These are phyloP conservation scores for Neurospora sublineolata DNA, from an alignment of 495 filamentous ascomycete species.

Conservation along the genomic window DNA sequence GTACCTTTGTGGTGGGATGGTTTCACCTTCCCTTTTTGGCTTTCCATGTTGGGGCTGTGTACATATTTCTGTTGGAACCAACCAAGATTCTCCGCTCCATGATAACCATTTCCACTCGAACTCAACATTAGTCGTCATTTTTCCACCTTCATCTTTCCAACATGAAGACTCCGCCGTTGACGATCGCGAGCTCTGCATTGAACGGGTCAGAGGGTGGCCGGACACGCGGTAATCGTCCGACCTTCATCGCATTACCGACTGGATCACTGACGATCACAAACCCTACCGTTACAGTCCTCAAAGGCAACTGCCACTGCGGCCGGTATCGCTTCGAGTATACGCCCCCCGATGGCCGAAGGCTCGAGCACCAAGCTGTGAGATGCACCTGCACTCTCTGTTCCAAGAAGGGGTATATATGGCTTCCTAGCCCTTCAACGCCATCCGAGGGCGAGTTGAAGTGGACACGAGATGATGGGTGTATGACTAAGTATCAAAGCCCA, in stretches of 20 bases:
- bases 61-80: not conserved
- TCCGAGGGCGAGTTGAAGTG: not conserved
- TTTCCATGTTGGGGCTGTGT: not conserved
- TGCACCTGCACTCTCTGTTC: constrained; percentile 16
- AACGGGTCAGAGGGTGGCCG: too few species aligned
- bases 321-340: constrained; percentile 16
- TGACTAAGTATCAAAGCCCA: constrained; percentile 1
- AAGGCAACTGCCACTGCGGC: constrained; percentile 26
- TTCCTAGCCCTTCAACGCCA: not conserved
- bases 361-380: constrained; percentile 2
- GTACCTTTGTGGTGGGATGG: not conserved
- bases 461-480: not conserved
- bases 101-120: not conserved
- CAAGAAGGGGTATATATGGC: constrained; percentile 16
- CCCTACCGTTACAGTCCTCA: not conserved
- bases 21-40: not conserved
- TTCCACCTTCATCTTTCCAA: not conserved
- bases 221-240: too few species aligned
- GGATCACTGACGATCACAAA: not conserved
- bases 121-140: not conserved
- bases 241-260: too few species aligned
- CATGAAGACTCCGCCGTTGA: not conserved
- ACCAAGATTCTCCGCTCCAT: not conserved
- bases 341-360: not conserved
- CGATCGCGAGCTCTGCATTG: not conserved